Percentiles rank a stretch among this genome's conserved stretches.
These are phyloP conservation scores for Decorospora gaudefroyi DNA, from an alignment of 2,329 filamentous ascomycete genomes.

Conservation along the genomic window DNA sequence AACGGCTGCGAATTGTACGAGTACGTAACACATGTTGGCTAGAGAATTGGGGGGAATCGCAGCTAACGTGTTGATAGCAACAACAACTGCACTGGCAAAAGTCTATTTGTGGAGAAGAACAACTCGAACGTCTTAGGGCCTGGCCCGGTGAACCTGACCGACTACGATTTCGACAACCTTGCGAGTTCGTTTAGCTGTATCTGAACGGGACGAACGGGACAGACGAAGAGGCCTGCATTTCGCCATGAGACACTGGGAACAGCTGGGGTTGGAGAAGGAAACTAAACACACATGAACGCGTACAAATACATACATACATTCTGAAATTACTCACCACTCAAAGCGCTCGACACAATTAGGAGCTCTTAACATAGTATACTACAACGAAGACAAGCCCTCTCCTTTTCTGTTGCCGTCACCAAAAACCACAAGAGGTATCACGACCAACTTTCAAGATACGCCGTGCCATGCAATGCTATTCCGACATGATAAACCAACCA, in stretches of 20 bases:
- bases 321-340: neutral
- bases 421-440: no score
- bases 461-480: constrained; percentile 25
- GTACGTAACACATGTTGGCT: constrained; percentile 14
- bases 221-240: neutral
- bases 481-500: constrained; percentile 9
- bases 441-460: no score
- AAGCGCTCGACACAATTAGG: neutral
- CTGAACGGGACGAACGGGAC: neutral
- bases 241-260: no score
- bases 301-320: no score
- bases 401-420: no score
- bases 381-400: no score
- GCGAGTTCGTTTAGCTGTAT: constrained; percentile 9
- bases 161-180: constrained; percentile 24
- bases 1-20: constrained; percentile 29
- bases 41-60: neutral
- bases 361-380: no score
- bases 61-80: constrained; percentile 14
- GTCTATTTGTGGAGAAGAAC: constrained; percentile 26
- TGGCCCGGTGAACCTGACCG: constrained; percentile 25
- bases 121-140: constrained; percentile 26
- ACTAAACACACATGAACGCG: neutral
- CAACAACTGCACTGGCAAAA: constrained; percentile 19
- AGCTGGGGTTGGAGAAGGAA: no score